phyloP scores from a whole-genome alignment of 257 asterid genomes.

The Cruciata laevipes region DNA sequence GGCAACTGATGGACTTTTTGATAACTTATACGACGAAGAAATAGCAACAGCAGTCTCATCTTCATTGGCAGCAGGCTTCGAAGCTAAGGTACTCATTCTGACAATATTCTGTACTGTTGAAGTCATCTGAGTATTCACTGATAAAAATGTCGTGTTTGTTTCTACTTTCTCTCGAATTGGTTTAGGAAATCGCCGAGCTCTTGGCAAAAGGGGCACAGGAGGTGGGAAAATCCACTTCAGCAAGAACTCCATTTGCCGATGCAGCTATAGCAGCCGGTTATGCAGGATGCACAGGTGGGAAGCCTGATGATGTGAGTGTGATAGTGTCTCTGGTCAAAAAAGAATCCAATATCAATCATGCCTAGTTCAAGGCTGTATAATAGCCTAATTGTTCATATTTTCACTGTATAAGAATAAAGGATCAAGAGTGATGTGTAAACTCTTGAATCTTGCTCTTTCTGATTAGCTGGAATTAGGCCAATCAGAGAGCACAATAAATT shows the following conservation, averaged over 20 bases:
- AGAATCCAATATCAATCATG: conserved; percentile 7
- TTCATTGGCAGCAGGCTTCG: conserved; percentile 40
- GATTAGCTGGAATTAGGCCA: neutral
- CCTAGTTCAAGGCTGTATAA: neutral
- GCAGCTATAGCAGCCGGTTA: conserved; percentile 75
- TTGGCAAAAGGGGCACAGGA: conserved; percentile 64
- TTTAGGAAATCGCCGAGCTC: conserved; percentile 60
- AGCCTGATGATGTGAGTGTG: conserved; percentile 69
- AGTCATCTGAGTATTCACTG: neutral
- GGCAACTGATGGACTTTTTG: conserved; percentile 79
- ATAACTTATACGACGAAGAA: conserved; percentile 72
- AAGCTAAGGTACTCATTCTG: conserved; percentile 39
- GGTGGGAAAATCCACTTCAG: conserved; percentile 42
- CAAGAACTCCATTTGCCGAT: conserved; percentile 72
- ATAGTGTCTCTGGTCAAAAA: conserved; percentile 61
- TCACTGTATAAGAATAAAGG: neutral
- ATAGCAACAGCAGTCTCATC: conserved; percentile 42
- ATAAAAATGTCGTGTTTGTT: neutral
- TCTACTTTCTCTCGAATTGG: neutral
- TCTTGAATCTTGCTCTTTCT: neutral
- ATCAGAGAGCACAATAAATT: neutral
- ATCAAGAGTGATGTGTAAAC: neutral
- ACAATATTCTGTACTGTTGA: neutral
- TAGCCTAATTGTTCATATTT: neutral
- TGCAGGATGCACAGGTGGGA: conserved; percentile 57